These are phyloP conservation scores for Zygosaccharomyces sapae DNA, from an alignment of 1,139 yeast species.

Conservation along the genomic window DNA sequence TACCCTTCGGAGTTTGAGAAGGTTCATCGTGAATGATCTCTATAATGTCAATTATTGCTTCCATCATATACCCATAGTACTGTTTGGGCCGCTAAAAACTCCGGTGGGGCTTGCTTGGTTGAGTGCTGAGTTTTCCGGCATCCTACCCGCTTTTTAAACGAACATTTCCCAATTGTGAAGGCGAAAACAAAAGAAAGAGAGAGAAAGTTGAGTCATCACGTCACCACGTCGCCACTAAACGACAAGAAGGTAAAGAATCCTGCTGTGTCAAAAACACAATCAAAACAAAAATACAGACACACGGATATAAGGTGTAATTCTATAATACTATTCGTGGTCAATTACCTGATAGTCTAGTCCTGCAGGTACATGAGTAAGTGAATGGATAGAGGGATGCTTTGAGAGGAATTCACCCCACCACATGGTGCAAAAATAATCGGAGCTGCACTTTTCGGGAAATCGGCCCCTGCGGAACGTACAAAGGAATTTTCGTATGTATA, in stretches of 20 bases:
- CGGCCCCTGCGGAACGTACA: not conserved
- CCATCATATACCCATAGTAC: not conserved
- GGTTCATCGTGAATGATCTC: conserved; percentile 5
- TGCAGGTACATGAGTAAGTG: no score
- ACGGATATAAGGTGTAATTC: no score
- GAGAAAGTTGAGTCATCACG: not conserved
- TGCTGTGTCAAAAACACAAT: not conserved
- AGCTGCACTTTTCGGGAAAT: not conserved
- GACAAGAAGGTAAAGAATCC: not conserved
- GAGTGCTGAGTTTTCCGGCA: not conserved
- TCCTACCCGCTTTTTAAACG: not conserved
- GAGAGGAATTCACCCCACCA: not conserved
- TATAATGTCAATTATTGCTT: conserved; percentile 4
- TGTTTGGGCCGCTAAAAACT: not conserved
- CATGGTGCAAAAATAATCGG: not conserved
- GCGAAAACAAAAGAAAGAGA: not conserved
- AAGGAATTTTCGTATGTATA: not conserved
- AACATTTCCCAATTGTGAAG: not conserved
- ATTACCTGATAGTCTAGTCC: no score
- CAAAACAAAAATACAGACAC: no score
- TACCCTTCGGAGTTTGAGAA: not conserved
- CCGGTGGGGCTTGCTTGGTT: not conserved
- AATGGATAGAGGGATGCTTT: not conserved
- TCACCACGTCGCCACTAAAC: not conserved
- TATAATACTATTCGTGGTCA: no score